Percentiles rank a stretch among this genome's conserved stretches.
These are phyloP conservation scores for Alternaria sp. DNA, from an alignment of 2,329 filamentous ascomycete species.

Conservation along the genomic window DNA sequence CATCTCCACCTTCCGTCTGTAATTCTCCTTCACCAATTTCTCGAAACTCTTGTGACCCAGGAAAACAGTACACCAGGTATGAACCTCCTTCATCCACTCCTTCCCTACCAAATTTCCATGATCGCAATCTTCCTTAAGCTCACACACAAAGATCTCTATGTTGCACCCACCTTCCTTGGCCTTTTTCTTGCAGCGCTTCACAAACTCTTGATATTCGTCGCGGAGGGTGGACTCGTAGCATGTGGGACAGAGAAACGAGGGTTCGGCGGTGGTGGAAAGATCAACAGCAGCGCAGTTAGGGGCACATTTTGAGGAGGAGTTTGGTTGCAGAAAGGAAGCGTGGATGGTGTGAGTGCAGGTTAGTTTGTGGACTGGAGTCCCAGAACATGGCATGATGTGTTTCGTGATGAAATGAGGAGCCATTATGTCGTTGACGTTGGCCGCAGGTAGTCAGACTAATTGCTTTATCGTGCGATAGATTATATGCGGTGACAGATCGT, in stretches of 20 bases:
- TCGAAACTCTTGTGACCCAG: not conserved
- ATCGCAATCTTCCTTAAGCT: not conserved
- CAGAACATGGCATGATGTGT: not conserved
- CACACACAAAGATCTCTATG: not conserved
- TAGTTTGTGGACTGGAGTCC: constrained; percentile 1
- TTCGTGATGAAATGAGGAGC: not conserved
- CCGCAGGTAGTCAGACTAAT: not conserved
- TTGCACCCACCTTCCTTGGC: not conserved
- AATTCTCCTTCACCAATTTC: not conserved
- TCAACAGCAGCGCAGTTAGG: constrained; percentile 3
- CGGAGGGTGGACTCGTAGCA: not conserved
- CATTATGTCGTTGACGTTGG: not conserved
- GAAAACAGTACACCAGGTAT: not conserved
- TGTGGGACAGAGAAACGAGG: constrained; percentile 4
- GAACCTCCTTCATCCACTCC: not conserved
- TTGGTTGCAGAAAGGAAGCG: not conserved
- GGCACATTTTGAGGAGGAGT: constrained; percentile 3
- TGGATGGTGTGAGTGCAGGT: constrained; percentile 4
- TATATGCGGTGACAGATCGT: not conserved
- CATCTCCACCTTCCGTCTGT: not conserved
- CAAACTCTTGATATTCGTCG: not conserved
- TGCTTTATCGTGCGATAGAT: not conserved
- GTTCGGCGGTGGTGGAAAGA: not conserved
- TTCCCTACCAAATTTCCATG: not conserved
- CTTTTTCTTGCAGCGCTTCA: not conserved